Evolutionary conservation across 805 yeast genomes (phyloP).

Genomic region (Candida suzukii): DNA sequence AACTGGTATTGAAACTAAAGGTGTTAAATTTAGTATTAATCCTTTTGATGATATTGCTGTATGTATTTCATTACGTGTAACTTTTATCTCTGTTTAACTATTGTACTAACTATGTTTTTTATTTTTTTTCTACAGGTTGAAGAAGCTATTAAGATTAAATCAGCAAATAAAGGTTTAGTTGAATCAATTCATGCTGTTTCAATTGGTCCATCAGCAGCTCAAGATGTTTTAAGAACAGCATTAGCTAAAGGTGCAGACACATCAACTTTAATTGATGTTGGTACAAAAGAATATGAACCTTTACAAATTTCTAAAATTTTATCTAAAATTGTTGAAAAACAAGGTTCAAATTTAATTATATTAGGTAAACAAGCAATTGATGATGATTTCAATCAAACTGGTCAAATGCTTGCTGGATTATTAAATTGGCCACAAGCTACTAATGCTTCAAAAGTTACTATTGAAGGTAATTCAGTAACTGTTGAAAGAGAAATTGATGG

Average conservation of each 20-base stretch:
- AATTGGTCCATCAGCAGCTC: slow-evolving; percentile 81
- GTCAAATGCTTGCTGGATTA: slow-evolving; percentile 92
- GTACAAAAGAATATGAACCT: slow-evolving; percentile 70
- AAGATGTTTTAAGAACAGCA: slow-evolving; percentile 82
- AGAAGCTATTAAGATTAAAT: slow-evolving; percentile 79
- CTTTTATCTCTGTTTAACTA: not conserved
- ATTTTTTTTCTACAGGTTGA: slow-evolving; percentile 39
- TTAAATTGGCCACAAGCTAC: slow-evolving; percentile 97
- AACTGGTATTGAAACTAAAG: slow-evolving; percentile 80
- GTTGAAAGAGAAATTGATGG: slow-evolving; percentile 95
- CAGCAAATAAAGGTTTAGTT: slow-evolving; percentile 56
- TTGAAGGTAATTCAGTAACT: slow-evolving; percentile 53
- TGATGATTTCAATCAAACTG: slow-evolving; percentile 91
- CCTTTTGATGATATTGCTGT: slow-evolving; percentile 97
- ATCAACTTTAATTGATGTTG: slow-evolving; percentile 74
- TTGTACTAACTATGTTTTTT: not conserved
- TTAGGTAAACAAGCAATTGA: slow-evolving; percentile 97
- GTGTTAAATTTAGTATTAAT: slow-evolving; percentile 87
- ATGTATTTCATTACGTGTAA: slow-evolving; percentile 1
- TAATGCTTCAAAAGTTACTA: slow-evolving; percentile 78
- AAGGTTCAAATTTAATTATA: slow-evolving; percentile 70
- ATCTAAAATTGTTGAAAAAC: slow-evolving; percentile 60
- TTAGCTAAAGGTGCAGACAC: slow-evolving; percentile 93
- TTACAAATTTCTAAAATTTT: slow-evolving; percentile 83
- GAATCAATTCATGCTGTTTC: slow-evolving; percentile 87